Percentiles rank a stretch among this genome's conserved stretches.
Evolutionary conservation across 208 protist species (phyloP).

Genomic region (Crithidia acanthocephali): DNA sequence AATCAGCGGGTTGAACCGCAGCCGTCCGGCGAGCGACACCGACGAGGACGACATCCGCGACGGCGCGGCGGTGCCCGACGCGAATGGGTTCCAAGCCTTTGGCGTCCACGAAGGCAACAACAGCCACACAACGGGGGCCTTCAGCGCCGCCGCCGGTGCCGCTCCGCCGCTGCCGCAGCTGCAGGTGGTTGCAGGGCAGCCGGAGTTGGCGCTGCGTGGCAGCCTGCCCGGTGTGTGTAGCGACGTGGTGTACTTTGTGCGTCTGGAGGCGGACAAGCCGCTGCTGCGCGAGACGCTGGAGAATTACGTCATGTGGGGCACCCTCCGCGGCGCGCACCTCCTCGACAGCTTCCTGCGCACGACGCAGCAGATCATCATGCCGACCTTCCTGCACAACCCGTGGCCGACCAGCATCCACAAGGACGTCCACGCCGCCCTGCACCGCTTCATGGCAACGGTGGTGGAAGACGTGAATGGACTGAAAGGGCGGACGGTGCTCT

Average conservation of each 20-base stretch:
- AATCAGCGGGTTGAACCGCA: constrained; percentile 21
- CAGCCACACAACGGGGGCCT: background rate
- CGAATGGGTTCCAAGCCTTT: constrained; percentile 8
- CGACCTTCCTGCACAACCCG: constrained; percentile 84
- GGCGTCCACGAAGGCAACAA: background rate
- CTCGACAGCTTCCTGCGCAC: constrained; percentile 91
- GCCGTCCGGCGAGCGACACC: constrained; percentile 21
- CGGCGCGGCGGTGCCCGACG: background rate
- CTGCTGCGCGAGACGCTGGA: constrained; percentile 91
- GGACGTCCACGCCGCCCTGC: constrained; percentile 94
- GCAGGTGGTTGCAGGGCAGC: constrained; percentile 40
- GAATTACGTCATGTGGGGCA: constrained; percentile 79
- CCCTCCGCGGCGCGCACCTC: constrained; percentile 57
- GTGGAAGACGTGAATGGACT: constrained; percentile 95
- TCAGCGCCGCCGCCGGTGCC: background rate
- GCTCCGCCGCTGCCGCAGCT: constrained; percentile 22
- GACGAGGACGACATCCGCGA: constrained; percentile 10
- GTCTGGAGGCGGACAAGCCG: constrained; percentile 77
- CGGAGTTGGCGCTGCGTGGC: constrained; percentile 42
- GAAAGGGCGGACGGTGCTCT: constrained; percentile 97
- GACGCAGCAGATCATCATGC: constrained; percentile 82
- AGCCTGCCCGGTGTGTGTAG: constrained; percentile 38
- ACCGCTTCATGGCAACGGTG: constrained; percentile 98
- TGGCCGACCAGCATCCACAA: constrained; percentile 97
- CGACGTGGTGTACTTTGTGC: constrained; percentile 80